These are phyloP conservation scores for Fusarium brachygibbosum DNA, from an alignment of 2,329 filamentous ascomycete genomes.

Conservation along the genomic window DNA sequence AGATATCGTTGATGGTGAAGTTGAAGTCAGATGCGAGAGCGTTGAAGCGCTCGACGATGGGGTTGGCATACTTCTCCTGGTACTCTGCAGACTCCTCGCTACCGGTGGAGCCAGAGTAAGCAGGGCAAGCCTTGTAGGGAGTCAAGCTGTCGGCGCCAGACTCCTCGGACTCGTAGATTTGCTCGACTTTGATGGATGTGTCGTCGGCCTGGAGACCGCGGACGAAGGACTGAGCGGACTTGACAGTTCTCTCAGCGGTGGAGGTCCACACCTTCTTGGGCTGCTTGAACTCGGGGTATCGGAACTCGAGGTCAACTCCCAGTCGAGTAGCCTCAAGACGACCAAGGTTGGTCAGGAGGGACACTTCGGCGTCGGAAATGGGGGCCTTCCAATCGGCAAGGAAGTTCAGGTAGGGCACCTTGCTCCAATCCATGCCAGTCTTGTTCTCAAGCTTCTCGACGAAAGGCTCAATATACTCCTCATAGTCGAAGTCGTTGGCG, in stretches of 20 bases:
- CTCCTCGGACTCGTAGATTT: slow-evolving; percentile 68
- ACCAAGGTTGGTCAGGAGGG: slow-evolving; percentile 73
- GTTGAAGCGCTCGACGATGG: slow-evolving; percentile 70
- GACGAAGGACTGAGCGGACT: slow-evolving; percentile 70
- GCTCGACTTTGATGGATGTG: slow-evolving; percentile 66
- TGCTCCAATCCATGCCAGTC: slow-evolving; percentile 67
- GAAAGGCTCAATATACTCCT: slow-evolving; percentile 69
- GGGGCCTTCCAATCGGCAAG: slow-evolving; percentile 69
- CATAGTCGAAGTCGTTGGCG: slow-evolving; percentile 70
- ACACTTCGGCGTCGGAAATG: slow-evolving; percentile 67
- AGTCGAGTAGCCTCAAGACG: slow-evolving; percentile 70
- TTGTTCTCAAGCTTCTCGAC: slow-evolving; percentile 70
- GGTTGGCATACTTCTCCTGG: slow-evolving; percentile 68
- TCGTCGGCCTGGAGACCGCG: slow-evolving; percentile 67
- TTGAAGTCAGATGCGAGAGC: slow-evolving; percentile 69
- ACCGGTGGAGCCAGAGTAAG: slow-evolving; percentile 70
- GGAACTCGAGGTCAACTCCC: slow-evolving; percentile 69
- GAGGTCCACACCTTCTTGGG: slow-evolving; percentile 72
- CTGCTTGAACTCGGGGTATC: slow-evolving; percentile 67
- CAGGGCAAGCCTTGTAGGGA: slow-evolving; percentile 74
- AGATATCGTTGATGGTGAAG: slow-evolving; percentile 73
- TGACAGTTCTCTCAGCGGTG: slow-evolving; percentile 71
- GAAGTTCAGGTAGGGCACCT: slow-evolving; percentile 68
- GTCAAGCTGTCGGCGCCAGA: slow-evolving; percentile 72
- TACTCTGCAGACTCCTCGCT: slow-evolving; percentile 66